Conservation (phyloP, 129 eudicot species). For the Tagetes erecta region DNA sequence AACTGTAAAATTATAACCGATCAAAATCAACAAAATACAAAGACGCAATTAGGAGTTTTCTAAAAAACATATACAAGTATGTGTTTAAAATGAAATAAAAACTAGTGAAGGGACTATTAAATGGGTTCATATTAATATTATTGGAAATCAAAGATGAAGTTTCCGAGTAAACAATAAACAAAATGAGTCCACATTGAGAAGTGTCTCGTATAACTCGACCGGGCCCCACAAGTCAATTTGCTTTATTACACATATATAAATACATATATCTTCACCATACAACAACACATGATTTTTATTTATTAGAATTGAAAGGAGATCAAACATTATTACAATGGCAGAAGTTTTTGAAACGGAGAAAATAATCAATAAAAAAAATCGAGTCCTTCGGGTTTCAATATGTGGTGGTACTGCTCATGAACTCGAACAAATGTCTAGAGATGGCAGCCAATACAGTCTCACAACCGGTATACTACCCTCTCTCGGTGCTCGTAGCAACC, state of each 20-base stretch:
- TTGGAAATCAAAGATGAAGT: not conserved
- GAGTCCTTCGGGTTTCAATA: constrained; percentile 50
- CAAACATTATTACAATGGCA: constrained; percentile 11
- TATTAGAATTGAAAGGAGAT: not conserved
- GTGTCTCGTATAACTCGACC: constrained; percentile 10
- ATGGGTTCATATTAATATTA: not conserved
- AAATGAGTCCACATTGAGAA: constrained; percentile 14
- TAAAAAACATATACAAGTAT: no score
- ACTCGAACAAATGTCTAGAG: constrained; percentile 66
- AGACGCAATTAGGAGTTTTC: no score
- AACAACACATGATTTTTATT: not conserved
- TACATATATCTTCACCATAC: not conserved
- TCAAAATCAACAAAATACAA: no score
- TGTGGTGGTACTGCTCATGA: constrained; percentile 51
- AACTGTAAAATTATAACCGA: no score
- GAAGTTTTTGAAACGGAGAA: constrained; percentile 1
- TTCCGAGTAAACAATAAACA: constrained; percentile 8
- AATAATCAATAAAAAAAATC: constrained; percentile 8
- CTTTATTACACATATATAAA: not conserved
- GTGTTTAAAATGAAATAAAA: not conserved
- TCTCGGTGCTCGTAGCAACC: constrained; percentile 52
- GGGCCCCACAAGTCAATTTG: constrained; percentile 25
- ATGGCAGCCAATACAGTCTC: constrained; percentile 62
- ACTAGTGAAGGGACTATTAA: not conserved
- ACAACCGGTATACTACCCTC: constrained; percentile 54